Percentiles rank a stretch among this genome's conserved stretches.
Evolutionary conservation across 2,329 filamentous ascomycete species (phyloP).

Genomic region (Raffaelea arxii): DNA sequence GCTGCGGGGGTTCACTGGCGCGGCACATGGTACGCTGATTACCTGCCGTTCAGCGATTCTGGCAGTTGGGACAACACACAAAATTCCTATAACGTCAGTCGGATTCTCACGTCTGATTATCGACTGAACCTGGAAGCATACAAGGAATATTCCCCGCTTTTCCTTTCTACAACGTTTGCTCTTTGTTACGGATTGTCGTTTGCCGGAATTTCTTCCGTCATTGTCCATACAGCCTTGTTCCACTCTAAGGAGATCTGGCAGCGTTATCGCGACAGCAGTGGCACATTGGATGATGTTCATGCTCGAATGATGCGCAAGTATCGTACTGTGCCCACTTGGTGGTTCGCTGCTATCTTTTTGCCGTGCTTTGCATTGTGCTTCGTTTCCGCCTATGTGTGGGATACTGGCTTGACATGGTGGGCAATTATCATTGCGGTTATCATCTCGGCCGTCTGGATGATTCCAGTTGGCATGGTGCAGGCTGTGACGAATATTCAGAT

Average conservation of each 20-base stretch:
- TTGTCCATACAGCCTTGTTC: slow-evolving; percentile 24
- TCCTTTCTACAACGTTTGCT: slow-evolving; percentile 34
- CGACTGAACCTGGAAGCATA: slow-evolving; percentile 44
- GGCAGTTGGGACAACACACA: slow-evolving; percentile 39
- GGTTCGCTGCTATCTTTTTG: slow-evolving; percentile 24
- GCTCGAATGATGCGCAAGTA: not conserved
- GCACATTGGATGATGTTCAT: not conserved
- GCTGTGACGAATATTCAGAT: slow-evolving; percentile 44
- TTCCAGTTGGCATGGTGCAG: slow-evolving; percentile 42
- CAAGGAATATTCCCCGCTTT: slow-evolving; percentile 43
- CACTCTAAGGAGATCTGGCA: not conserved
- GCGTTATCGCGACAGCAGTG: not conserved
- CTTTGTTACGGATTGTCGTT: slow-evolving; percentile 42
- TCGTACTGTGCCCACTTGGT: not conserved
- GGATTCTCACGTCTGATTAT: slow-evolving; percentile 32
- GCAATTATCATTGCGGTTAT: not conserved
- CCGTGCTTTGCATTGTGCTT: slow-evolving; percentile 35
- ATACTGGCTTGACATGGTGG: slow-evolving; percentile 2
- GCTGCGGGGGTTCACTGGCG: slow-evolving; percentile 30
- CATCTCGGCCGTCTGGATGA: slow-evolving; percentile 31
- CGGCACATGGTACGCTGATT: slow-evolving; percentile 39
- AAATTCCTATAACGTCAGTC: slow-evolving; percentile 34
- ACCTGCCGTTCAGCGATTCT: slow-evolving; percentile 42
- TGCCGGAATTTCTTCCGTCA: slow-evolving; percentile 36
- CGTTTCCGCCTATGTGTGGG: slow-evolving; percentile 14